Percentiles rank a stretch among this genome's conserved stretches.
These are phyloP conservation scores for Cutaneotrichosporon mucoides DNA, from an alignment of 1,284 basidiomycete species.

Conservation along the genomic window DNA sequence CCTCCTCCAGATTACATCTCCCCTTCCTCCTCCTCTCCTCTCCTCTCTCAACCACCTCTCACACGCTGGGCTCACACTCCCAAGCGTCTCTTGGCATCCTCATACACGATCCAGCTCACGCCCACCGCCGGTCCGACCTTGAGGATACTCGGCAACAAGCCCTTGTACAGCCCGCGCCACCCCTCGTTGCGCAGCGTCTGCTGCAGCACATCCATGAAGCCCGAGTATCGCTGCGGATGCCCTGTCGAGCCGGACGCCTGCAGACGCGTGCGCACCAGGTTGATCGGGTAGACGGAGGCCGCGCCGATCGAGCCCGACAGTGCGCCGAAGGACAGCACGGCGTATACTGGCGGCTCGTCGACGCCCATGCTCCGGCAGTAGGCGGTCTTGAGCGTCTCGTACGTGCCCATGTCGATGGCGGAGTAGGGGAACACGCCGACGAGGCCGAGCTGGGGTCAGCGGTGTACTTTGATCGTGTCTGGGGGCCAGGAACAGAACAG, in stretches of 20 bases:
- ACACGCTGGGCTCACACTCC: slow-evolving; percentile 24
- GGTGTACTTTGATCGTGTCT: no score
- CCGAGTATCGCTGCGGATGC: slow-evolving; percentile 82
- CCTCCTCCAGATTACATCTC: no score
- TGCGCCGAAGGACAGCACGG: slow-evolving; percentile 79
- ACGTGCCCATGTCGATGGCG: slow-evolving; percentile 93
- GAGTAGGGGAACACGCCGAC: slow-evolving; percentile 83
- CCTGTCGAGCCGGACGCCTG: slow-evolving; percentile 94
- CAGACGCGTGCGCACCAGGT: slow-evolving; percentile 86
- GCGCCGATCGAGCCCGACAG: slow-evolving; percentile 88
- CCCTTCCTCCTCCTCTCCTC: no score
- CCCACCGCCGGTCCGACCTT: slow-evolving; percentile 95
- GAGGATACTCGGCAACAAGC: slow-evolving; percentile 81
- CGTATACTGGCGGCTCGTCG: slow-evolving; percentile 77
- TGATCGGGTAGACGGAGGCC: slow-evolving; percentile 85
- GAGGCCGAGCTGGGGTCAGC: slow-evolving; percentile 65
- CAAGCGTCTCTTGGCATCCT: slow-evolving; percentile 43
- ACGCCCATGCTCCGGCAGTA: slow-evolving; percentile 74
- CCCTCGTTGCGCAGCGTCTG: slow-evolving; percentile 84
- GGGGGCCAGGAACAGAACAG: no score
- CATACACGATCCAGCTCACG: slow-evolving; percentile 80
- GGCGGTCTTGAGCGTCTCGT: slow-evolving; percentile 80
- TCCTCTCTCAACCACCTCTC: neutral
- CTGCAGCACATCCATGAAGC: slow-evolving; percentile 76
- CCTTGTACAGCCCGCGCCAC: slow-evolving; percentile 92